Base-by-base conservation (phyloP, 331 rosid genomes). In the Spiraea crenata region DNA sequence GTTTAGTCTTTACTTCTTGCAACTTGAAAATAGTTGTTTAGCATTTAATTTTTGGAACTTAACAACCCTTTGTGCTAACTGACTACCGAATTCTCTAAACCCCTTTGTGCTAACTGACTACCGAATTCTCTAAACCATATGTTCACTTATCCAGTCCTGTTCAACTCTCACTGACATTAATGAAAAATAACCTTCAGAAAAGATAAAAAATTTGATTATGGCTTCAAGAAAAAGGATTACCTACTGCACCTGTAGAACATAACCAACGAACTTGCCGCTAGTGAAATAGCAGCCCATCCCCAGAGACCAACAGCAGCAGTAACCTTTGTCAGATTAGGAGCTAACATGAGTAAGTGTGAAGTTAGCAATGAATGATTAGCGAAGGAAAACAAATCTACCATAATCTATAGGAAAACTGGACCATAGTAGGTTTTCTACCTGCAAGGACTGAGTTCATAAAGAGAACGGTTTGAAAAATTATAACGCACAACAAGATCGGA, bases 201-300 rank as follows among this genome's bases (percentile, higher is more conserved):
- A 6, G 19, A 65, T 1, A 3, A 20, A 12, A 19, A 9, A 2
- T 25, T 25, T 25, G 31, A 40, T 37, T 49, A 7, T 17, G 3
- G 19, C 11, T 61, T 49, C 70, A 13, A 50, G 17, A 60, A 46
- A 57, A 56, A 45, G 72, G 58, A 70, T 80, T 88, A 93, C 99
- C 99, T 87, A 69, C 96, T 87, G 75, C 99, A 91, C 85, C 80
- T 87, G 81, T 91, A 89, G 72, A 93, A 74, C 97, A 89, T 87
- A 74, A 89, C 37, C 80, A 93, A 69, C 14, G 96, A 31, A 78
- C 79, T 85, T 72, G 69, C 76, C 20, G 89, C 74, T 35, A 85
- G 38, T 74, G 91, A 87, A 79, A 93, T 78, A 64, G 90, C 86
- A 54, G 76, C 51, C 97, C 96, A 91, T 20, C 92, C 90, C 96